phyloP scores from a whole-genome alignment of 306 rosid species.

The Comarum palustre region DNA sequence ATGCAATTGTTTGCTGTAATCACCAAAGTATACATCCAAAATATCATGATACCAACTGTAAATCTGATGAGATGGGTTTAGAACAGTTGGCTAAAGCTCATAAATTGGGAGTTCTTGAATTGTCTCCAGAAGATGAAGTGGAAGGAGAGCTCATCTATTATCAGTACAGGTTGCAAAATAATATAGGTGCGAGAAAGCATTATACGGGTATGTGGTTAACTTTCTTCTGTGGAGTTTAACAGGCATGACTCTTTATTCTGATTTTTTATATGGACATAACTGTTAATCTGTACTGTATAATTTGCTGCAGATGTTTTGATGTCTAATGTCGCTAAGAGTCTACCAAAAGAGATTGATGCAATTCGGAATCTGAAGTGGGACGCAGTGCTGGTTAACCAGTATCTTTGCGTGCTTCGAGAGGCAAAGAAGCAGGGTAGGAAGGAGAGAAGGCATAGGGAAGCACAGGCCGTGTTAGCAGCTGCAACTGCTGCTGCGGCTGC shows the following conservation, averaged over 20 bases:
- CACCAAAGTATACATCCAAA: conserved; percentile 40
- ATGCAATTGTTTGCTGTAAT: conserved; percentile 48
- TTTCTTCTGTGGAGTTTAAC: conserved; percentile 15
- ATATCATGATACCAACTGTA: conserved; percentile 30
- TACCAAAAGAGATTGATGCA: conserved; percentile 71
- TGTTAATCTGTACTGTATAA: conserved; percentile 22
- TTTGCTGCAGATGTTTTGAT: conserved; percentile 69
- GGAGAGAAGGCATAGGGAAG: conserved; percentile 92
- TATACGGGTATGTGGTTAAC: conserved; percentile 49
- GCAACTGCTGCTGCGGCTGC: conserved; percentile 99
- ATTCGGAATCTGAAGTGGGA: conserved; percentile 74
- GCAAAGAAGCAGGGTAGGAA: conserved; percentile 96
- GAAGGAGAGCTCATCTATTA: conserved; percentile 82
- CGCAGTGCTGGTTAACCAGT: conserved; percentile 72
- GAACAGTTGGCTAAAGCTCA: conserved; percentile 48
- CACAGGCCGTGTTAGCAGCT: conserved; percentile 96
- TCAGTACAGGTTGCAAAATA: conserved; percentile 65
- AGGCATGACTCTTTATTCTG: conserved; percentile 5
- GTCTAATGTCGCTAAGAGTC: conserved; percentile 52
- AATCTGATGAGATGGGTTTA: conserved; percentile 37
- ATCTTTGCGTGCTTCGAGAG: conserved; percentile 76
- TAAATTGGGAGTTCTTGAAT: conserved; percentile 41
- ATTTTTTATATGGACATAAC: conserved; percentile 6
- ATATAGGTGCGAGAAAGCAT: conserved; percentile 55
- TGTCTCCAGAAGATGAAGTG: conserved; percentile 74